Percentiles rank a stretch among this genome's conserved stretches.
Evolutionary conservation across 345 rosid species (phyloP).

Genomic region (Corchorus olitorius): DNA sequence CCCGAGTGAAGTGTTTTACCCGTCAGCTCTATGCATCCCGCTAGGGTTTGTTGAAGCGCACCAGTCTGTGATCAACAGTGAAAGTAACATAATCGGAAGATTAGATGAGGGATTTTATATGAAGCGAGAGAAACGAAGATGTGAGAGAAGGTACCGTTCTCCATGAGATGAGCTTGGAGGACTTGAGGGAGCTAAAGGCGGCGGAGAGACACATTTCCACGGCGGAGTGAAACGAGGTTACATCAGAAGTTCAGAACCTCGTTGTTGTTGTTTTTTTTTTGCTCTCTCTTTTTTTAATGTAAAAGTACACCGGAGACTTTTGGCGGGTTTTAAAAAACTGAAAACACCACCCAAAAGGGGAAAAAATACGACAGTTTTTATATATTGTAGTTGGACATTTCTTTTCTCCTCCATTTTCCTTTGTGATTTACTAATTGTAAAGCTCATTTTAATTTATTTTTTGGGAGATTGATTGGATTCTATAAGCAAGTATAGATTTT

Average conservation of each 20-base stretch:
- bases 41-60: slow-evolving; percentile 71
- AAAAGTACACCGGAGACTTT: neutral
- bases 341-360: too few species aligned
- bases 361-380: too few species aligned
- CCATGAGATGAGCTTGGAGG: slow-evolving; percentile 58
- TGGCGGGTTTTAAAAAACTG: neutral
- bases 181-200: slow-evolving; percentile 45
- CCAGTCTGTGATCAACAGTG: slow-evolving; percentile 50
- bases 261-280: too few species aligned
- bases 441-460: too few species aligned
- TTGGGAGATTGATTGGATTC: too few species aligned
- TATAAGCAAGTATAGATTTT: too few species aligned
- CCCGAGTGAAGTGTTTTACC: slow-evolving; percentile 78
- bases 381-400: too few species aligned
- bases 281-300: too few species aligned
- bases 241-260: neutral
- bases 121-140: slow-evolving; percentile 8
- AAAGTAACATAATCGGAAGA: neutral
- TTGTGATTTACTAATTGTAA: too few species aligned
- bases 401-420: too few species aligned
- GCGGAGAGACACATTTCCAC: slow-evolving; percentile 38
- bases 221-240: neutral
- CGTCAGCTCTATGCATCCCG: slow-evolving; percentile 48
- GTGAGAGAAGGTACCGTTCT: slow-evolving; percentile 40
- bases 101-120: neutral